Conservation (phyloP, 352 stramenopile genomes). For the Thalassiosira sp. region DNA sequence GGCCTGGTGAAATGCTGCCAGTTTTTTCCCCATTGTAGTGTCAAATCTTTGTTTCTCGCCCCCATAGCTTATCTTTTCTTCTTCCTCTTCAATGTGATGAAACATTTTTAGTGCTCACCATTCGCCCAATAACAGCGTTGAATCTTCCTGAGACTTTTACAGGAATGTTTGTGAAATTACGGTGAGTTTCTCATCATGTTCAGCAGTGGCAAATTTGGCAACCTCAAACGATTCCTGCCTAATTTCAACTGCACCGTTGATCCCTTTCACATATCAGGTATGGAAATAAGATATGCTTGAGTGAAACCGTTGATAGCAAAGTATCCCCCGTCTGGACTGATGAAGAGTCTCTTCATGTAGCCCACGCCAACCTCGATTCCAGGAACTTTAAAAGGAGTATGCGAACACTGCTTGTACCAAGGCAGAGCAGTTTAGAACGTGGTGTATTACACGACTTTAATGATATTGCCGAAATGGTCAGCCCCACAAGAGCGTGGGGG, state of each 20-base stretch:
- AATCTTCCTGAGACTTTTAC: conserved; percentile 80
- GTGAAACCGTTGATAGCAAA: conserved; percentile 73
- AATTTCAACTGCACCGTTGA: conserved; percentile 2
- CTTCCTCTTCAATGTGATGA: neutral
- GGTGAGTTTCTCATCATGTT: conserved; percentile 23
- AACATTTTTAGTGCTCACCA: conserved; percentile 61
- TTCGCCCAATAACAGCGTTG: conserved; percentile 77
- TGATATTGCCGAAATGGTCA: conserved; percentile 57
- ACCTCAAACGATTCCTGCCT: neutral
- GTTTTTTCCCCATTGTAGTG: neutral
- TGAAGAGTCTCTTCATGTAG: conserved; percentile 32
- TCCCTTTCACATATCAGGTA: conserved; percentile 34
- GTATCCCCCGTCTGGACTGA: conserved; percentile 74
- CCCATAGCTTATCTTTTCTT: conserved; percentile 1
- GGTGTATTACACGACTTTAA: conserved; percentile 32
- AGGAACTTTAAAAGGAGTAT: conserved; percentile 13
- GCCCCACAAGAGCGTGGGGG: conserved; percentile 30
- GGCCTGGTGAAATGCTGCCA: neutral
- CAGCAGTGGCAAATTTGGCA: neutral
- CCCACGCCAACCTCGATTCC: neutral
- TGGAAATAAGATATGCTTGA: conserved; percentile 58
- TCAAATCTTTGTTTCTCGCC: conserved; percentile 3
- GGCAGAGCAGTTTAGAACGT: neutral
- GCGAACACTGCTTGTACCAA: neutral
- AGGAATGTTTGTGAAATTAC: conserved; percentile 81